phyloP scores from a whole-genome alignment of 306 rosid species.

The Glycine soja region DNA sequence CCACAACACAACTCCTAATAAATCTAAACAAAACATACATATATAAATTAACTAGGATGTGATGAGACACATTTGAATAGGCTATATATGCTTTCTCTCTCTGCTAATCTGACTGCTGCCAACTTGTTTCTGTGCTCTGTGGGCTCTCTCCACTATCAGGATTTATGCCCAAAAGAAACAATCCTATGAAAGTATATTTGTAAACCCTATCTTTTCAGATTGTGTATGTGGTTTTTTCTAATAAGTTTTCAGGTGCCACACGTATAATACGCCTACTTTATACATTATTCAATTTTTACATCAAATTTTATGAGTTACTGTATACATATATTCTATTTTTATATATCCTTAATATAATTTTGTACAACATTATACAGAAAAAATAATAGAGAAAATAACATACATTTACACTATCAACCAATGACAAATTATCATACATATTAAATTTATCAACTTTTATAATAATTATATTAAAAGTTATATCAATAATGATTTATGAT shows the following conservation, averaged over 20 bases:
- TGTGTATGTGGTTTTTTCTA: neutral
- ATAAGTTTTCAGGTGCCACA: constrained; percentile 4
- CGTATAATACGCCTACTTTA: neutral
- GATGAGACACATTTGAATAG: constrained; percentile 41
- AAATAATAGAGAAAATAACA: too few species aligned
- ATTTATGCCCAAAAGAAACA: constrained; percentile 28
- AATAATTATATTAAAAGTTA: too few species aligned
- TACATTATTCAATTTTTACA: too few species aligned
- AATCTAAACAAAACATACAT: neutral
- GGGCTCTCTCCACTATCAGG: constrained; percentile 40
- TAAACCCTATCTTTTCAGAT: constrained; percentile 13
- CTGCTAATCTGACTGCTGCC: constrained; percentile 52
- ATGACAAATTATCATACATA: too few species aligned
- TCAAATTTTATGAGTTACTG: too few species aligned
- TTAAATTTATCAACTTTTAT: too few species aligned
- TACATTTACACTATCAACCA: too few species aligned
- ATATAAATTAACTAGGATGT: neutral
- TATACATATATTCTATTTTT: neutral
- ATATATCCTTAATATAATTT: too few species aligned
- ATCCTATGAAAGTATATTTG: constrained; percentile 11
- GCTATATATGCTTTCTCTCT: constrained; percentile 48
- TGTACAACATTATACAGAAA: too few species aligned
- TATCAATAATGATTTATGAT: too few species aligned
- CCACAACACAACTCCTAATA: neutral
- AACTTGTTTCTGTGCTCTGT: constrained; percentile 53